Conservation (phyloP, 306 rosid genomes). For the Dryas alaskensis region DNA sequence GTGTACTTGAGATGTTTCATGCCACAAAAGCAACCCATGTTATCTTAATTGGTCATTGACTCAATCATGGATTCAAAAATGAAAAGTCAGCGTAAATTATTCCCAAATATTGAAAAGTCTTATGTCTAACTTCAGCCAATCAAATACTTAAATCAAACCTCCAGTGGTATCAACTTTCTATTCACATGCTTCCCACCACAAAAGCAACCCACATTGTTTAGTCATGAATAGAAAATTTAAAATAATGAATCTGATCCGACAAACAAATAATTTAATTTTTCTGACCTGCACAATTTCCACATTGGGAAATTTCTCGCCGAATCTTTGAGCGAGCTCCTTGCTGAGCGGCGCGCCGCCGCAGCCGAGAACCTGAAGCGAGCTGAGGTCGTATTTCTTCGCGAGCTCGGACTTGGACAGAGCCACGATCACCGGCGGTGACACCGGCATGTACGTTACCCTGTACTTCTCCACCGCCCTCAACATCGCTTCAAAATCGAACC, state of each 20-base stretch:
- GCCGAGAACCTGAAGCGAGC: slow-evolving; percentile 50
- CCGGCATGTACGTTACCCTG: slow-evolving; percentile 56
- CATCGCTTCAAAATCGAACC: slow-evolving; percentile 66
- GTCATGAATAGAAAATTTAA: background rate
- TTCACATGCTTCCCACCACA: too few species aligned
- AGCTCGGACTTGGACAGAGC: slow-evolving; percentile 67
- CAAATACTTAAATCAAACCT: background rate
- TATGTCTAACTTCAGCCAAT: background rate
- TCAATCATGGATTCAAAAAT: background rate
- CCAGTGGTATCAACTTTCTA: background rate
- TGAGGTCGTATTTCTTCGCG: slow-evolving; percentile 50
- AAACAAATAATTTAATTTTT: background rate
- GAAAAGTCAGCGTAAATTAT: background rate
- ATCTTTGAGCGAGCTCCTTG: slow-evolving; percentile 44
- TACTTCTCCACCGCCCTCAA: slow-evolving; percentile 61
- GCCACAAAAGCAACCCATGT: background rate
- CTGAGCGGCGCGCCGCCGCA: slow-evolving; percentile 88
- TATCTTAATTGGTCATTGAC: background rate
- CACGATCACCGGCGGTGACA: slow-evolving; percentile 77
- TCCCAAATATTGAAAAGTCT: background rate
- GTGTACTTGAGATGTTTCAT: background rate
- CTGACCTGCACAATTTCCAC: slow-evolving; percentile 57
- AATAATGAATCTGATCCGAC: background rate
- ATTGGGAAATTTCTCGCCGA: slow-evolving; percentile 49
- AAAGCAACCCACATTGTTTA: too few species aligned